Conservation (phyloP, 305 asterid genomes). For the Striga hermonthica region DNA sequence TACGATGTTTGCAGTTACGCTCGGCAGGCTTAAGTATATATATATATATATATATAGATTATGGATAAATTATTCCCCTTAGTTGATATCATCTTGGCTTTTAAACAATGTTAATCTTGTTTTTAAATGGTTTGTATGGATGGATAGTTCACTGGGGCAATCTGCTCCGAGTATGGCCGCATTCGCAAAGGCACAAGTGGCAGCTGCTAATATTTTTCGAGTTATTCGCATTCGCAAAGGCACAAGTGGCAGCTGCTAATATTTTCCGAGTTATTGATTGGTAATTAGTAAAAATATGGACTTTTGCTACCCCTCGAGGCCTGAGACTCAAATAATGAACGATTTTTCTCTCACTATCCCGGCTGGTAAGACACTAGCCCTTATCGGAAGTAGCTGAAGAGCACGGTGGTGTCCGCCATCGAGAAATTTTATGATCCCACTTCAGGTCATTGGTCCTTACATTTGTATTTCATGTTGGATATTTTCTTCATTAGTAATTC, state of each 20-base stretch:
- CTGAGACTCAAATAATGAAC: constrained; percentile 55
- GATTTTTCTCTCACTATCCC: constrained; percentile 62
- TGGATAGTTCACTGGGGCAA: constrained; percentile 74
- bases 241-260: constrained; percentile 66
- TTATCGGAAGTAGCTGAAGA: constrained; percentile 87
- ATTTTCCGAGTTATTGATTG: constrained; percentile 58
- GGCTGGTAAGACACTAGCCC: constrained; percentile 77
- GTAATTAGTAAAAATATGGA: constrained; percentile 63
- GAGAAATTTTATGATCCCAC: constrained; percentile 86
- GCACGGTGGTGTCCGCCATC: constrained; percentile 85
- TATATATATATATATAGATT: constrained; percentile 41
- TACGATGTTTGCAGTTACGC: constrained; percentile 91
- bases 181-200: constrained; percentile 82
- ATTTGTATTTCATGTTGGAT: too few species aligned
- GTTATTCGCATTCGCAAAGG: constrained; percentile 69
- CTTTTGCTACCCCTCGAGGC: constrained; percentile 80
- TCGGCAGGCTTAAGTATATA: constrained; percentile 84
- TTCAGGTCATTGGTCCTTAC: constrained; percentile 44
- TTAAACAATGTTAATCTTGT: neutral
- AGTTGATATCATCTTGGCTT: neutral
- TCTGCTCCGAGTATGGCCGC: constrained; percentile 89
- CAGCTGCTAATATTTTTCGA: constrained; percentile 73
- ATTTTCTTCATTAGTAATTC: neutral
- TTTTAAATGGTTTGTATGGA: neutral
- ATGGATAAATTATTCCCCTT: neutral